A percentile compares a stretch with the other conserved stretches of the same genome.
Conservation (phyloP, 495 filamentous ascomycete species). For the Hypoxylon lienhwacheense region DNA sequence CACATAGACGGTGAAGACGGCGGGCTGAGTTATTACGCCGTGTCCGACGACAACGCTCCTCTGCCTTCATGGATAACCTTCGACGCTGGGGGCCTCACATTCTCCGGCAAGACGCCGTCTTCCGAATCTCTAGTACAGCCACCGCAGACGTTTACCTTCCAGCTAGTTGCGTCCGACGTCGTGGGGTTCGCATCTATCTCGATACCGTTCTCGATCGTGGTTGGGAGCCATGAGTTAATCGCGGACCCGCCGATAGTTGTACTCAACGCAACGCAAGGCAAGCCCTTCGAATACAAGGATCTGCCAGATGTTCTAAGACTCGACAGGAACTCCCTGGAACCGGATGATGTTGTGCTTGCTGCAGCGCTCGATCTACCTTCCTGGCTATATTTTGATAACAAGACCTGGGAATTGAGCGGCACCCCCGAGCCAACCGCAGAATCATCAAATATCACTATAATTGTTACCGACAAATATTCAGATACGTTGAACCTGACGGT, state of each 20-base stretch:
- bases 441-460: slow-evolving; percentile 66
- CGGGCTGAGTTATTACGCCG: slow-evolving; percentile 68
- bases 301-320: slow-evolving; percentile 60
- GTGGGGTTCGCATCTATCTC: slow-evolving; percentile 70
- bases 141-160: slow-evolving; percentile 71
- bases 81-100: slow-evolving; percentile 62
- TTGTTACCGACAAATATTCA: slow-evolving; percentile 63
- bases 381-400: slow-evolving; percentile 71
- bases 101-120: slow-evolving; percentile 72
- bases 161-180: slow-evolving; percentile 79
- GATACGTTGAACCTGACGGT: slow-evolving; percentile 68
- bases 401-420: slow-evolving; percentile 65
- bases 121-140: slow-evolving; percentile 62
- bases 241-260: slow-evolving; percentile 60
- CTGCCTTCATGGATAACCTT: slow-evolving; percentile 87
- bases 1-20: slow-evolving; percentile 24
- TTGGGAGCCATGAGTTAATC: slow-evolving; percentile 67
- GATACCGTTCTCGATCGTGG: slow-evolving; percentile 66
- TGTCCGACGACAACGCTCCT: slow-evolving; percentile 73
- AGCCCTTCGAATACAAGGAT: slow-evolving; percentile 55
- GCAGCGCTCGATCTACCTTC: slow-evolving; percentile 56
- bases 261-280: slow-evolving; percentile 61
- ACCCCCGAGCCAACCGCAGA: slow-evolving; percentile 58
- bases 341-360: slow-evolving; percentile 52
- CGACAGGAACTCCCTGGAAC: slow-evolving; percentile 57